Percentiles rank a stretch among this genome's conserved stretches.
Conservation (phyloP, 129 eudicot species). For the Lactuca sativa region DNA sequence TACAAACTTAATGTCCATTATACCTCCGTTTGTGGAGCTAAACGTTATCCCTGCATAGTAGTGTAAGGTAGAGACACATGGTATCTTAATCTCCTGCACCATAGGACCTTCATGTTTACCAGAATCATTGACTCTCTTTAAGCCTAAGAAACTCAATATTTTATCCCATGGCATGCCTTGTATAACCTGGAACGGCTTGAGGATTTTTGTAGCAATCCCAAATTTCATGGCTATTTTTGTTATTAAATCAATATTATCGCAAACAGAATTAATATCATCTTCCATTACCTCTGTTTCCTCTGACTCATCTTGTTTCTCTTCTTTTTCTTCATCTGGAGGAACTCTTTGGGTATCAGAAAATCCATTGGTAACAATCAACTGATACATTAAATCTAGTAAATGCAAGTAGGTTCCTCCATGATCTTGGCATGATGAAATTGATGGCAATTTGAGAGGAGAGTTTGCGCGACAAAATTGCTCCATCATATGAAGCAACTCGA, state of each 20-base stretch:
- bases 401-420: constrained; percentile 25
- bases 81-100: constrained; percentile 49
- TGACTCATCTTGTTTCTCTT: not conserved
- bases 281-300: constrained; percentile 9
- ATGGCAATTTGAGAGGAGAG: constrained; percentile 38
- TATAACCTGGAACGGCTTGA: constrained; percentile 30
- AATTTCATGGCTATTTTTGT: constrained; percentile 29
- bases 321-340: not conserved
- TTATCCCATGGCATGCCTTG: constrained; percentile 37
- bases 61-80: constrained; percentile 39
- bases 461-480: constrained; percentile 29
- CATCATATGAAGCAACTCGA: constrained; percentile 23
- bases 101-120: constrained; percentile 12
- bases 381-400: constrained; percentile 43
- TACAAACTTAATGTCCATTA: constrained; percentile 29
- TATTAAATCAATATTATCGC: constrained; percentile 27
- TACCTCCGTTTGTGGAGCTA: constrained; percentile 25
- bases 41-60: constrained; percentile 40
- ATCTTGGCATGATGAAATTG: not conserved
- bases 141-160: constrained; percentile 21
- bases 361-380: constrained; percentile 26
- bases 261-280: constrained; percentile 13
- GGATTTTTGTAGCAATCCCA: constrained; percentile 18
- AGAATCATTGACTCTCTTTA: not conserved
- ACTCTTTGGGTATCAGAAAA: not conserved